phyloP scores from a whole-genome alignment of 163 green algal species.

The Prototheca stagnorum region DNA sequence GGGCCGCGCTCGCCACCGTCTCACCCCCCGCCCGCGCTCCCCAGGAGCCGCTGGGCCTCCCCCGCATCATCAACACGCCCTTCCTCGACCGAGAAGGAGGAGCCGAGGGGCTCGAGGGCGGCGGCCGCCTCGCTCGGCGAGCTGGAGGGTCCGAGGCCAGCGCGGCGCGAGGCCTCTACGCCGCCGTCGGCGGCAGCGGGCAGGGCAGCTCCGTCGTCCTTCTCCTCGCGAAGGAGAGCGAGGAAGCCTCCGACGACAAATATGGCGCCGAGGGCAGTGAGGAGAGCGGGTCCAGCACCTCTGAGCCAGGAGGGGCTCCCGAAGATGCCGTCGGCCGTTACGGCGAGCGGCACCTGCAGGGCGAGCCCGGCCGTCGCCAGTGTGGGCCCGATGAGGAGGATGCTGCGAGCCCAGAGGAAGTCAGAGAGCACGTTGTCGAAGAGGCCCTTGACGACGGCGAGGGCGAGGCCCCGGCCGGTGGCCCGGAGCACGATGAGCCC shows the following conservation, averaged over 20 bases:
- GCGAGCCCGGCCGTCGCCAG: conserved; percentile 76
- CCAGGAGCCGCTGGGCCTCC: no score
- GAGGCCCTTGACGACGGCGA: conserved; percentile 37
- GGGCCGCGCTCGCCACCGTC: no score
- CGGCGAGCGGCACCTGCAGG: conserved; percentile 76
- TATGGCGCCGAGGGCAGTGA: conserved; percentile 50
- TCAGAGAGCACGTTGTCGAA: conserved; percentile 79
- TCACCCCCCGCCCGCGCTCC: no score
- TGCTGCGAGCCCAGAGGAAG: conserved; percentile 86
- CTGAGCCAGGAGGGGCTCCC: conserved; percentile 26
- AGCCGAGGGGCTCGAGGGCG: no score
- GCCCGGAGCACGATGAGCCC: no score
- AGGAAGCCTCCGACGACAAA: no score
- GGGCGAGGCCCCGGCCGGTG: conserved; percentile 10
- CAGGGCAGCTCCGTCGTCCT: no score
- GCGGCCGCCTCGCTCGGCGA: no score
- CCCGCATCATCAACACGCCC: no score
- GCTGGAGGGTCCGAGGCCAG: neutral
- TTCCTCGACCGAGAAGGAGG: no score
- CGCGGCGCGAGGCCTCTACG: neutral
- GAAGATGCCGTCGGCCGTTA: conserved; percentile 36
- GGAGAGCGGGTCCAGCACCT: conserved; percentile 29
- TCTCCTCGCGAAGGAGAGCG: no score
- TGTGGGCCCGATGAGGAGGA: conserved; percentile 77
- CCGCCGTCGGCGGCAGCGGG: conserved; percentile 1